Evolutionary conservation across 768 basidiomycete genomes (phyloP), one percentile per base, ranked within the genome.

Genomic region (Amanita pallidorosea): DNA sequence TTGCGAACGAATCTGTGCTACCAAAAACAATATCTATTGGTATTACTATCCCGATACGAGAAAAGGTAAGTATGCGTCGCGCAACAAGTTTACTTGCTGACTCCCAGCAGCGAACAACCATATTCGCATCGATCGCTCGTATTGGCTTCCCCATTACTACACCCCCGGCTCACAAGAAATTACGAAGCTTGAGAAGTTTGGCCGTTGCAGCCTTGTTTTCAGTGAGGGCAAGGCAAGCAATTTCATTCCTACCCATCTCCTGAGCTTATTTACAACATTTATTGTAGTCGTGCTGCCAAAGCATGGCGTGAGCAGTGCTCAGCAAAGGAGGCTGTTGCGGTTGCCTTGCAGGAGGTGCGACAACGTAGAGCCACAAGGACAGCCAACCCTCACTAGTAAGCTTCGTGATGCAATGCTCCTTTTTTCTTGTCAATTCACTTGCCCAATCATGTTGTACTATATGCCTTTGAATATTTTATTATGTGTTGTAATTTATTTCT

Each of bases 21-120:
- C 59, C 96, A 98, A 70, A 99, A 99, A 63, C 70, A 76, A 43
- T 97, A 97, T 63, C 72, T 98, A 9, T 69, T 93, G 7, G 67
- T 81, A 2, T 70, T 94, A n/a, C 66, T 96, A 22, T 62, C 76
- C 18, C 74, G 76, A 52, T 80, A 83, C 51, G 83, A 89, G 68
- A 77, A 75, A 59, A 84, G 80, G 88, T 88, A 46, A 55, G 75
- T 49, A n/a, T 4, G 12, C 15, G 5, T 13, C 22, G 2, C 23
- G 17, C 0, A 8, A 27, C 17, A 44, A 34, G 15, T 17, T 13
- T 5, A 18, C 40, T 1, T n/a, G 9, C 25, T 44, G 4, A 45
- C 18, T 7, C 29, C 37, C 15, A 29, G 15, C 52, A 86, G 86
- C 50, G 85, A 88, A 57, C 73, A 74, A 82, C 75, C 47, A 83